Base-by-base conservation (phyloP, 2,329 filamentous ascomycete genomes). In the Stachybotrys elegans region DNA sequence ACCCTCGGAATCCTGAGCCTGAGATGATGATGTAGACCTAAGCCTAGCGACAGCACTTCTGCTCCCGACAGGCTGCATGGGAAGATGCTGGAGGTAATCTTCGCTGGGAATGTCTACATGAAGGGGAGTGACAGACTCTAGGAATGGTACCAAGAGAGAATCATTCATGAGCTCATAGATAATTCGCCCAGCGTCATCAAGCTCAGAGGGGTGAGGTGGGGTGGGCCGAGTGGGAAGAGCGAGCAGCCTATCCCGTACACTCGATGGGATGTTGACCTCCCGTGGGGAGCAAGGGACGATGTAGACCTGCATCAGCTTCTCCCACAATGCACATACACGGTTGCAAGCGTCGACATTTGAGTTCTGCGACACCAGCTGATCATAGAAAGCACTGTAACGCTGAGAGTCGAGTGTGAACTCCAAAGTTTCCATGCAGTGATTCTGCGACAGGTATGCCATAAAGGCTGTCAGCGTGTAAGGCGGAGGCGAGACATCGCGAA, bases 151-250 rank as follows among this genome's bases (percentile, higher is more conserved):
- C 42, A 97, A 74, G 1, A 97, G 88, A 4, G 91, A 96, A 62
- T 97, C 93, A 57, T 95, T 94, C 91, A 98, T 97, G 44, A 98
- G 73, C 55, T 97, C 93, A 63, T 92, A 91, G 32, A 96, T 88
- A 48, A 95, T 94, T 49, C 79, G 78, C 20, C 95, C 86, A 17
- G 93, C 90, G 41, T 87, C 79, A 48, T 94, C 86, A 14, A 98
- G 73, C 43, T 83, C 79, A 32, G 84, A 79, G 1, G 93, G 91
- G 46, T 81, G 70, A 5, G 84, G 85, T 6, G 92, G 89, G 0
- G 73, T 69, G 7, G 81, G 76, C 32, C 86, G 73, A 29, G 47
- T 57, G 6, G 59, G 55, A n/a, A 67, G 50, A 34, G 73, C 73
- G 25, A 97, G 73, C 19, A 98, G 75, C 27, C 79, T 79, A 61